Base-by-base conservation (phyloP, 225 moss, liverwort and hornwort genomes). In the Polytrichum commune region DNA sequence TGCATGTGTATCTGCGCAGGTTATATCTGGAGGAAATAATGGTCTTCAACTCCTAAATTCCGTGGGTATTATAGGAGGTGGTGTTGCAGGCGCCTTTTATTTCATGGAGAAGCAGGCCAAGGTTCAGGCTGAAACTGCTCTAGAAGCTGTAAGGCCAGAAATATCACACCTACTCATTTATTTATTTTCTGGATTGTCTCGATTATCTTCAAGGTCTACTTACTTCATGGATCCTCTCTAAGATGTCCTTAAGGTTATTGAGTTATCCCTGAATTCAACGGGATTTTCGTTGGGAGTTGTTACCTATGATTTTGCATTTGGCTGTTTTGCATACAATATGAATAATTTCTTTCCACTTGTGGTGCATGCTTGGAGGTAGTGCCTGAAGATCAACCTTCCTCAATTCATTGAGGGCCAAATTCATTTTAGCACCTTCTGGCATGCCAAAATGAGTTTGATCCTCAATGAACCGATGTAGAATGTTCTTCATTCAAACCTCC, bases 51-150 rank as follows among this genome's bases (percentile, higher is more conserved):
- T 79, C 29, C 61, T 84, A 72, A 87, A 83, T 66, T 46, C 81
- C 62, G 78, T 70, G 54, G 81, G 87, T 67, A 55, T 77, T 61
- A 72, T 81, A 22, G 87, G 87, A 76, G 72, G 81, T 64, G 87
- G 72, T 60, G 76, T 76, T 23, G 71, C 78, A 46, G 67, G 81
- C 60, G 81, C 67, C 19, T 55, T 87, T 26, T 87, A 75, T 67
- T 69, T 74, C 54, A 74, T 69, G 55, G 87, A 87, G 81, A 80
- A 76, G 23, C 87, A 84, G 74, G 81, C 79, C 29, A 87, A 84
- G 76, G 68, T 63, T 54, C 32, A 74, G 69, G 60, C 81, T 55
- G 74, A 77, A 74, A 69, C 69, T 30, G 72, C 81, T 8, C 46
- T 84, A 28, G 74, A 84, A 62, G 58, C 69, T 55, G 87, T 87